These are phyloP conservation scores for Botryococcus braunii DNA, from an alignment of 163 green algal species.

Conservation along the genomic window DNA sequence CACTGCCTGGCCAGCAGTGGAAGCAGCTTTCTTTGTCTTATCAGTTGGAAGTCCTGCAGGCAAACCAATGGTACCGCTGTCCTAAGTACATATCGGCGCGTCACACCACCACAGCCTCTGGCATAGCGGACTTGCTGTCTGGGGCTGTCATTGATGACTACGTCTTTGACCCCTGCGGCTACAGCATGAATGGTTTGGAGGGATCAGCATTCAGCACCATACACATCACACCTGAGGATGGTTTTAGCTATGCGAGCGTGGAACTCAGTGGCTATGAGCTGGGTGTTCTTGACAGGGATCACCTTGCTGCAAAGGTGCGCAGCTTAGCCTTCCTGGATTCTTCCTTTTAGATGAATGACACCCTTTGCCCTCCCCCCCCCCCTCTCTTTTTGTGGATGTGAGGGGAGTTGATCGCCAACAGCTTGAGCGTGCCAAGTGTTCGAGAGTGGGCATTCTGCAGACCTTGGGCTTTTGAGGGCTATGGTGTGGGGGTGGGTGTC, in stretches of 20 bases:
- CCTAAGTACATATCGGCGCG: conserved; percentile 47
- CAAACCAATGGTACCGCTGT: conserved; percentile 63
- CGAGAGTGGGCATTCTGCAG: too few relatives aligned
- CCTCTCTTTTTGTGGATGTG: background rate
- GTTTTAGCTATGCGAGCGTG: conserved; percentile 86
- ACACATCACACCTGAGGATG: conserved; percentile 93
- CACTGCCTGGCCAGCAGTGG: too few relatives aligned
- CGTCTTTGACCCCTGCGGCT: conserved; percentile 98
- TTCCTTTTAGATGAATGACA: background rate
- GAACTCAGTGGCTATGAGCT: conserved; percentile 60
- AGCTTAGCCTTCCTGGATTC: too few relatives aligned
- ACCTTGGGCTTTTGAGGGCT: too few relatives aligned
- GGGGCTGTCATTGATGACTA: conserved; percentile 84
- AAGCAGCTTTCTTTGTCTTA: too few relatives aligned
- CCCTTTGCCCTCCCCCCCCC: background rate
- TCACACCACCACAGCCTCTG: conserved; percentile 47
- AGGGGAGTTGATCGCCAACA: too few relatives aligned
- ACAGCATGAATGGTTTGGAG: conserved; percentile 95
- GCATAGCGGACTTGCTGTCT: conserved; percentile 47
- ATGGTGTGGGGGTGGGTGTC: too few relatives aligned
- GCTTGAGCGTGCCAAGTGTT: too few relatives aligned
- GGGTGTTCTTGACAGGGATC: conserved; percentile 15
- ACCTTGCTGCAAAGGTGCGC: conserved; percentile 20
- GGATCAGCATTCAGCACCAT: conserved; percentile 80
- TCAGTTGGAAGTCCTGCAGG: conserved; percentile 6